Base-by-base conservation (phyloP, 371 early-diverging fungal genomes). In the Apophysomyces variabilis region DNA sequence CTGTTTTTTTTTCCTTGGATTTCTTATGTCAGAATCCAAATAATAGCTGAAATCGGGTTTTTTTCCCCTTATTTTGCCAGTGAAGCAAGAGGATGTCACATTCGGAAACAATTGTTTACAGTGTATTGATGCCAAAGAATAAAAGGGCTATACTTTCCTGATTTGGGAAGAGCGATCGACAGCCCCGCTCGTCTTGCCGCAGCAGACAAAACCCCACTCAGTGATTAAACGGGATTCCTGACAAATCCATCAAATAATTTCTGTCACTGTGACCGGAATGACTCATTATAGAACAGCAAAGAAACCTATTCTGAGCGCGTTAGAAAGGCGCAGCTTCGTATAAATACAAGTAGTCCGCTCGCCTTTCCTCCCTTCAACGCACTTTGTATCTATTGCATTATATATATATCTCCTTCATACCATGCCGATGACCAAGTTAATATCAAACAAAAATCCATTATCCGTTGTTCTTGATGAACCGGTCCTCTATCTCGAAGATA, bases 391-490 rank as follows among this genome's bases (percentile, higher is more conserved):
- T 26, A 26, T 26, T 26, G 32, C 32, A 26, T 26, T 26, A 26
- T 3, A 26, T 26, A 26, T 26, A 26, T 26, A 26, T 26, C 32
- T 26, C 32, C 32, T 26, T 26, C 32, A 26, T 26, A 26, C 32
- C 32, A 47, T 47, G 18, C n/a, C 47, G 7, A 47, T 47, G 47
- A 1, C 47, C 13, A 47, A 47, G 47, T 16, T 47, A n/a, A 47
- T 47, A 21, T 47, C 47, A 58, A 71, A 62, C 32, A 71, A 68
- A n/a, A 64, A 71, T 7, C 62, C 66, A 8, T 35, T 80, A 9
- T 58, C 58, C 3, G 67, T 80, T 1, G 61, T 80, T 5, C 61
- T 80, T n/a, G 80, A 80, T 57, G 78, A 80, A 50, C 69, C 66
- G 18, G 68, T 74, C 8, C 43, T 74, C 4, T 77, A 69, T 37